Evolutionary conservation across 2,329 filamentous ascomycete genomes (phyloP).

Genomic region (Beauveria sp.): DNA sequence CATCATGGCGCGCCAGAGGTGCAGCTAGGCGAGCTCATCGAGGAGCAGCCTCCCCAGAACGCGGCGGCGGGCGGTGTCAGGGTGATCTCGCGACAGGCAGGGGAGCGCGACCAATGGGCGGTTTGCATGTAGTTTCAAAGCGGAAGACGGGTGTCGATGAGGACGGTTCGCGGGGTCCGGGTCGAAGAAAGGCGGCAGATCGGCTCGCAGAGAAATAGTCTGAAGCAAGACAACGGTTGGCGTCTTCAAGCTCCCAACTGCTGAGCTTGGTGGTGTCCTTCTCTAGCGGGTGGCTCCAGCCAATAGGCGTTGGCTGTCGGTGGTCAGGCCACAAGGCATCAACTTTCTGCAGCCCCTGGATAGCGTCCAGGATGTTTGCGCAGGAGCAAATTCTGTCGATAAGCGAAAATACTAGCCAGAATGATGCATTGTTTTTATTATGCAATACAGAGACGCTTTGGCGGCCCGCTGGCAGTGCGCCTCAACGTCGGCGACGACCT

Average conservation of each 20-base stretch:
- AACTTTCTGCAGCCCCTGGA: conserved; percentile 16
- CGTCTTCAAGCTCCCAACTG: conserved; percentile 10
- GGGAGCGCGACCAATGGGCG: conserved; percentile 15
- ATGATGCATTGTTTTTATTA: neutral
- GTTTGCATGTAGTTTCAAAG: conserved; percentile 9
- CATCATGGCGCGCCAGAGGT: conserved; percentile 30
- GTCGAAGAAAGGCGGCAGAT: neutral
- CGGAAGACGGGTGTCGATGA: neutral
- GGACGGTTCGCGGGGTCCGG: neutral
- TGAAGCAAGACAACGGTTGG: neutral
- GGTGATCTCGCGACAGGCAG: conserved; percentile 15
- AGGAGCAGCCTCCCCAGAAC: conserved; percentile 20
- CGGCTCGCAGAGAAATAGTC: neutral
- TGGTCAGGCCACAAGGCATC: conserved; percentile 32
- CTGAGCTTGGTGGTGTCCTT: conserved; percentile 13
- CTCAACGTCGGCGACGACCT: neutral
- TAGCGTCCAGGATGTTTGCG: neutral
- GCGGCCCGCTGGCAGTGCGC: neutral
- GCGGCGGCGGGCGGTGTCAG: conserved; percentile 7
- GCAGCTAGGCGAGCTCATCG: conserved; percentile 30
- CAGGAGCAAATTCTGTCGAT: neutral
- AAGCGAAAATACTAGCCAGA: neutral
- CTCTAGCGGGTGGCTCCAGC: conserved; percentile 12
- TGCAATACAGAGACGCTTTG: neutral
- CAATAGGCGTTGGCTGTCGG: conserved; percentile 20